These are phyloP conservation scores for Fraxinus paxiana DNA, from an alignment of 305 asterid species.

Conservation along the genomic window DNA sequence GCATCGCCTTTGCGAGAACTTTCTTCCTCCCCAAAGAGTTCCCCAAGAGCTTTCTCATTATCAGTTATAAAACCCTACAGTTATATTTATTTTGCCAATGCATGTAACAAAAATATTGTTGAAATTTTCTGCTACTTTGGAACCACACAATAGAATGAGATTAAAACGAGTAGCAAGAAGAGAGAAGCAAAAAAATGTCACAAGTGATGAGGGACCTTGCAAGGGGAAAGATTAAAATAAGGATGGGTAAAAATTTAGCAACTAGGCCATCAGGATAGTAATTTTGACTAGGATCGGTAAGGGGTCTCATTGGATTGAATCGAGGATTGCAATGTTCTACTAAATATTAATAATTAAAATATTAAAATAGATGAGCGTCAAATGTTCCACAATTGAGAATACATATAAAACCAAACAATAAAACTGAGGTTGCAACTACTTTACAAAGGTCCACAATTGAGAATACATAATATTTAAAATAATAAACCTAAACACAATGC, in stretches of 20 bases:
- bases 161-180: background rate
- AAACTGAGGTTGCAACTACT: background rate
- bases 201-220: background rate
- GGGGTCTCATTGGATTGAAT: background rate
- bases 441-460: background rate
- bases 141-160: background rate
- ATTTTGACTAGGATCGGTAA: background rate
- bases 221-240: background rate
- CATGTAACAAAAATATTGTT: background rate
- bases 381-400: background rate
- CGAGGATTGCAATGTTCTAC: background rate
- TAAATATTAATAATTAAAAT: no score
- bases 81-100: slow-evolving; percentile 7
- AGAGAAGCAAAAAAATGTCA: background rate
- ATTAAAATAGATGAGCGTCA: background rate
- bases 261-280: background rate
- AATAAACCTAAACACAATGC: background rate
- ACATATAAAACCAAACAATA: background rate
- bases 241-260: background rate
- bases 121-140: background rate
- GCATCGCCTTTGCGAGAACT: slow-evolving; percentile 67
- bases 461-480: background rate
- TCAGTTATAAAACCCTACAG: slow-evolving; percentile 83
- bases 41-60: slow-evolving; percentile 91
- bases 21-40: slow-evolving; percentile 93